phyloP scores from a whole-genome alignment of 2,329 filamentous ascomycete genomes.

The Cercospora sp. region DNA sequence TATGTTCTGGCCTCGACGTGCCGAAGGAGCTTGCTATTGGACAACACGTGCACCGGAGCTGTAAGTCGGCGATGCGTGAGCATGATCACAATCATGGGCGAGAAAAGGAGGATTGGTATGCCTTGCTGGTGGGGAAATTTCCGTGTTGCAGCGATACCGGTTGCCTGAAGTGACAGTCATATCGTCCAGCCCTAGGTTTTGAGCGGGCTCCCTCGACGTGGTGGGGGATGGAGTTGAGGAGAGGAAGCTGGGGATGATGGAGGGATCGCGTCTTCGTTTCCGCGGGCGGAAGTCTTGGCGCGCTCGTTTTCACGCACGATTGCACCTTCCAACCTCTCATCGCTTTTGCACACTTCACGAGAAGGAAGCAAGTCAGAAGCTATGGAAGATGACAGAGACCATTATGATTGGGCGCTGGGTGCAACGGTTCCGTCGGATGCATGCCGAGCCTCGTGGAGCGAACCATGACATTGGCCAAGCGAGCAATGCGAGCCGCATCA shows the following conservation, averaged over 20 bases:
- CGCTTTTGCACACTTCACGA: neutral
- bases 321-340: neutral
- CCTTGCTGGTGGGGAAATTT: neutral
- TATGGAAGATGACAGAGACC: neutral
- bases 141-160: neutral
- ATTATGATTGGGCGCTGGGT: neutral
- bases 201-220: neutral
- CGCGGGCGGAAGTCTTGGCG: neutral
- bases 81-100: neutral
- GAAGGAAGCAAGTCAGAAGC: neutral
- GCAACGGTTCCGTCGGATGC: neutral
- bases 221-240: neutral
- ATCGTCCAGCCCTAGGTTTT: neutral
- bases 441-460: conserved; percentile 11
- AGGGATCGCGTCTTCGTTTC: neutral
- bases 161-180: neutral
- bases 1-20: neutral
- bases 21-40: neutral
- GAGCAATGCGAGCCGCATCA: neutral
- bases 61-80: neutral
- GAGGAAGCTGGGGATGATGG: neutral
- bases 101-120: neutral
- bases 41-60: neutral
- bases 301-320: neutral
- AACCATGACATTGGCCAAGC: conserved; percentile 7